phyloP scores from a whole-genome alignment of 371 early-diverging fungal species.

The Syncephalastrum monosporum region DNA sequence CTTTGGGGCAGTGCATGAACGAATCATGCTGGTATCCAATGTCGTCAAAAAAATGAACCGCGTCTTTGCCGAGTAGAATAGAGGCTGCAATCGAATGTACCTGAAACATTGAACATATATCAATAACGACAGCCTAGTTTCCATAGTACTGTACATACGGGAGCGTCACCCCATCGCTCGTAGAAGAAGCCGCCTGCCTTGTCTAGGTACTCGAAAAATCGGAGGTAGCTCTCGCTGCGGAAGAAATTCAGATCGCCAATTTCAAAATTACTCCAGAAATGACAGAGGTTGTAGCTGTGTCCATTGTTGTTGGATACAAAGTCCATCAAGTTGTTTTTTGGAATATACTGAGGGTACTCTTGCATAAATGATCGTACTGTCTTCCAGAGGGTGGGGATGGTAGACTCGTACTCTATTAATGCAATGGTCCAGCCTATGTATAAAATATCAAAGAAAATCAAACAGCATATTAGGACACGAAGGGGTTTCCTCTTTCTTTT shows the following conservation, averaged over 20 bases:
- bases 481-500: neutral
- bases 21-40: slow-evolving; percentile 77
- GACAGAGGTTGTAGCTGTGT: slow-evolving; percentile 70
- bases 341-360: slow-evolving; percentile 42
- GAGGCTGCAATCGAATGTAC: slow-evolving; percentile 86
- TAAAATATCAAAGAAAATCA: too few relatives aligned
- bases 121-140: slow-evolving; percentile 4
- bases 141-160: slow-evolving; percentile 26
- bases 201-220: slow-evolving; percentile 87
- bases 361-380: slow-evolving; percentile 52
- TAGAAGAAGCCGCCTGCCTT: slow-evolving; percentile 91
- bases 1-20: slow-evolving; percentile 65
- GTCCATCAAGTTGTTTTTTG: slow-evolving; percentile 33
- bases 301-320: slow-evolving; percentile 37
- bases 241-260: slow-evolving; percentile 85
- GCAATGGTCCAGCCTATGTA: slow-evolving; percentile 59
- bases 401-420: slow-evolving; percentile 72
- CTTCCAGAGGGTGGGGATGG: slow-evolving; percentile 83
- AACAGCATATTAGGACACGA: too few relatives aligned
- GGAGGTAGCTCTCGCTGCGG: slow-evolving; percentile 66
- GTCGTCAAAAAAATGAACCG: slow-evolving; percentile 90
- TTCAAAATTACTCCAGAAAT: slow-evolving; percentile 98
- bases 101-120: neutral
- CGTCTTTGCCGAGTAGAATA: slow-evolving; percentile 59
- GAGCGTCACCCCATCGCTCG: slow-evolving; percentile 71